Evolutionary conservation across 1,139 yeast genomes (phyloP), one percentile per base, ranked within the genome.

Genomic region (Taphrina wiesneri): DNA sequence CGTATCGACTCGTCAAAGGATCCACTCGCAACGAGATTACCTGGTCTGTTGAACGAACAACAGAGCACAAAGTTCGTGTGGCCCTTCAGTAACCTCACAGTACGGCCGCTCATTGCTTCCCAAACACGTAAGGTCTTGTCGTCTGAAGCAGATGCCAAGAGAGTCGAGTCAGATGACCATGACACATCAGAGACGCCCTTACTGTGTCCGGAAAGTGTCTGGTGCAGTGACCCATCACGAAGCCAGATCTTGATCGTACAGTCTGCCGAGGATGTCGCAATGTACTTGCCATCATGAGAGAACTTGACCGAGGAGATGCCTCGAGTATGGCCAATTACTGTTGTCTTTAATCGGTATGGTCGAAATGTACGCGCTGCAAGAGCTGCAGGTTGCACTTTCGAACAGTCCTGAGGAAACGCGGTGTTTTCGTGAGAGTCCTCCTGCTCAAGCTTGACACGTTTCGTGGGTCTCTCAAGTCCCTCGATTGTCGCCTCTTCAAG

Each of bases 31-130:
- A 93, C 75, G 26, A 93, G 76, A 71, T 90, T 90, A 0, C 97
- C 96, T 74, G 86, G 86, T 54, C 80, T 76, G 69, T 86, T 88
- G 78, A 87, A 93, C 67, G 81, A 80, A n/a, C 90, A 77, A 15
- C 89, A 80, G 2, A 90, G 86, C 23, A 90, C 90, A 69, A 90
- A 93, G 70, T 87, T 93, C 0, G 96, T 90, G 73, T 93, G 99
- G 17, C 96, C 93, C 63, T 82, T 80, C 46, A 92, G 76, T 1
- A 86, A 79, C 67, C 86, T 84, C 53, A 88, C 74, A 67, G 86
- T 80, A 69, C 81, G 81, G 2, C 82, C 82, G 67, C 78, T 79
- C 46, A 75, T 73, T 1, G 86, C 75, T 63, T 86, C 83, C 90
- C 96, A 90, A 2, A 93, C 77, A 51, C 93, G 81, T 5, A 92